A percentile compares a stretch with the other conserved stretches of the same genome.
These are phyloP conservation scores for Hymenoscyphus salicellus DNA, from an alignment of 2,329 filamentous ascomycete species.

Conservation along the genomic window DNA sequence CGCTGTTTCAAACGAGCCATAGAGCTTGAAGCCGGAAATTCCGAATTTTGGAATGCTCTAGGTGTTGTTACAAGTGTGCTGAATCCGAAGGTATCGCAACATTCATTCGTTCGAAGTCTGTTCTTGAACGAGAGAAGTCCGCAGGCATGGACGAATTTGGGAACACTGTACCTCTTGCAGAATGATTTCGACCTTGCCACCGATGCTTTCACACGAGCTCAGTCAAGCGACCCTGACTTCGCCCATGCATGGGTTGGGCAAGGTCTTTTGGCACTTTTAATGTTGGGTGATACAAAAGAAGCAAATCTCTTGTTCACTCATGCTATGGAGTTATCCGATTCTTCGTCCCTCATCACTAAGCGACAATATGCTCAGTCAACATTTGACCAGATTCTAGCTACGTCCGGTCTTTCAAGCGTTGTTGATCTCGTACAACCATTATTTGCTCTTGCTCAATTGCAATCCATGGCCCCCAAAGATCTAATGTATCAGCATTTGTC, in stretches of 20 bases:
- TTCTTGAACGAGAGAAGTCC: constrained; percentile 86
- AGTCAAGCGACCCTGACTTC: constrained; percentile 92
- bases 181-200: constrained; percentile 85
- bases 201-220: constrained; percentile 82
- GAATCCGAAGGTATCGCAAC: constrained; percentile 84
- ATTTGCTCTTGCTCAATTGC: constrained; percentile 82
- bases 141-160: constrained; percentile 86
- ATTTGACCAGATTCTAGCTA: constrained; percentile 75
- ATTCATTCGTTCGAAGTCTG: constrained; percentile 88
- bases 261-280: constrained; percentile 75
- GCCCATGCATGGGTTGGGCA: constrained; percentile 93
- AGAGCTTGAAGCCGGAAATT: constrained; percentile 88
- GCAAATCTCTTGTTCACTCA: constrained; percentile 86
- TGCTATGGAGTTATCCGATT: constrained; percentile 86
- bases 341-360: constrained; percentile 69
- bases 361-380: constrained; percentile 75
- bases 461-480: constrained; percentile 66
- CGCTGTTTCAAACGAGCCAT: constrained; percentile 94
- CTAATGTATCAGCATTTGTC: constrained; percentile 73
- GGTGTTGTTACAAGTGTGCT: constrained; percentile 85
- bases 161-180: constrained; percentile 78
- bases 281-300: constrained; percentile 67
- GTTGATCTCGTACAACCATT: constrained; percentile 77
- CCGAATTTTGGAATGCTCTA: constrained; percentile 95
- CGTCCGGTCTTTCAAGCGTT: constrained; percentile 49